These are phyloP conservation scores for Inonotus obliquus DNA, from an alignment of 1,284 basidiomycete genomes.

Conservation along the genomic window DNA sequence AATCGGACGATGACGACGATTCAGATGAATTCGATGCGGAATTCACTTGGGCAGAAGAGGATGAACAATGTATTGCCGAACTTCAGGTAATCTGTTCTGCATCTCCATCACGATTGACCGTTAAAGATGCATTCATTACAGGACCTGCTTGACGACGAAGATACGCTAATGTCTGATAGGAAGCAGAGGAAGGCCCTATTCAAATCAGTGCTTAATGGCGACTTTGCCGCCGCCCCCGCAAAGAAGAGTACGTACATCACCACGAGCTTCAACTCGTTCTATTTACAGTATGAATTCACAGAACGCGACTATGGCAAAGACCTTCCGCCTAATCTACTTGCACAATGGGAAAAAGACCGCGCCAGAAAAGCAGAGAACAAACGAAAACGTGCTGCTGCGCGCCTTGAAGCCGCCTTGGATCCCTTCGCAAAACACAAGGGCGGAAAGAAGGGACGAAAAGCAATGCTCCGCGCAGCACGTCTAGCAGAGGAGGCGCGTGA, in stretches of 20 bases:
- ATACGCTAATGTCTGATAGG: conserved; percentile 37
- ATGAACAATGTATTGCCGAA: conserved; percentile 59
- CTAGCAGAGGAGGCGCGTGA: conserved; percentile 33
- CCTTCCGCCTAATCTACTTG: conserved; percentile 60
- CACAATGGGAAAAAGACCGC: conserved; percentile 79
- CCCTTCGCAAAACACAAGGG: conserved; percentile 52
- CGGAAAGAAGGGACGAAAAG: conserved; percentile 66
- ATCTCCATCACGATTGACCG: neutral
- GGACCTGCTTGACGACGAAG: conserved; percentile 42
- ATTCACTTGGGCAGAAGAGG: conserved; percentile 52
- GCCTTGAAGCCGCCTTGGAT: conserved; percentile 51
- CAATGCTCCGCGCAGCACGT: conserved; percentile 48
- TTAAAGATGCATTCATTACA: conserved; percentile 23
- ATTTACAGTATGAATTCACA: conserved; percentile 29
- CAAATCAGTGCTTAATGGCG: conserved; percentile 56
- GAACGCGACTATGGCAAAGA: conserved; percentile 51
- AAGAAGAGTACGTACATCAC: conserved; percentile 23
- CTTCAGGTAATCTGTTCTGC: conserved; percentile 47
- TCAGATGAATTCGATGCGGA: conserved; percentile 2
- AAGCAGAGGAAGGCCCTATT: conserved; percentile 59
- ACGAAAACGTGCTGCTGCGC: conserved; percentile 53
- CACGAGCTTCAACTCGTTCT: neutral
- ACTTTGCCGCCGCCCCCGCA: conserved; percentile 40
- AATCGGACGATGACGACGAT: conserved; percentile 31
- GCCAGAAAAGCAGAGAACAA: conserved; percentile 78